Evolutionary conservation across 345 rosid species (phyloP).

Genomic region (Brassica cretica): DNA sequence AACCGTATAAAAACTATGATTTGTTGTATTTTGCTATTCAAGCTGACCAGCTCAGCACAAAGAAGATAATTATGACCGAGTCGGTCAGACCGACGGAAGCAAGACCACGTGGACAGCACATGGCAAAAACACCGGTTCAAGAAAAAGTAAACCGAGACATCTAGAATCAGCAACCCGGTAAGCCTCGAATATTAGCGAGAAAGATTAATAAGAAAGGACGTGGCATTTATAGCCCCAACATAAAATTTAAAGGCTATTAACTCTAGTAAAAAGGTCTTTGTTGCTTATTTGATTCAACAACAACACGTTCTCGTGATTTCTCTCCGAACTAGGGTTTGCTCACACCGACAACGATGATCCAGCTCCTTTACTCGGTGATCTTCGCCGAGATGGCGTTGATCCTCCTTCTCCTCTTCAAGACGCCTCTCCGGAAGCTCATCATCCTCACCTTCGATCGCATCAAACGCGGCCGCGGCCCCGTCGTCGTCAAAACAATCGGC

Average conservation of each 20-base stretch:
- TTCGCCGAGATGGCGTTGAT: conserved; percentile 64
- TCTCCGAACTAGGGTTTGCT: conserved; percentile 37
- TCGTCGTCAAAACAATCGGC: conserved; percentile 65
- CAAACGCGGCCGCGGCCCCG: conserved; percentile 86
- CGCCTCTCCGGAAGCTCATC: conserved; percentile 74
- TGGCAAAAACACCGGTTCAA: background rate
- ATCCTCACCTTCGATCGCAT: conserved; percentile 63
- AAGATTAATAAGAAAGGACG: background rate
- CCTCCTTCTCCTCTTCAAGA: conserved; percentile 65
- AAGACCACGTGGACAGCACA: too few relatives aligned
- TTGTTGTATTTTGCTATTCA: too few relatives aligned
- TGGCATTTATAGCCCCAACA: background rate
- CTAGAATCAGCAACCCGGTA: background rate
- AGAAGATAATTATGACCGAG: too few relatives aligned
- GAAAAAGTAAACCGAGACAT: background rate
- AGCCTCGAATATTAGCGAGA: background rate
- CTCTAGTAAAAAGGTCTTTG: background rate
- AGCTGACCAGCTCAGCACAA: too few relatives aligned
- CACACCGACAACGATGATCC: conserved; percentile 49
- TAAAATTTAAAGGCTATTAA: too few relatives aligned
- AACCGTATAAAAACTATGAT: too few relatives aligned
- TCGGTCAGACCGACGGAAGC: too few relatives aligned
- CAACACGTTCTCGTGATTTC: background rate
- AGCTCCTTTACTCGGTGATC: conserved; percentile 66
- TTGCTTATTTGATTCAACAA: background rate